Evolutionary conservation across 305 asterid species (phyloP).

Genomic region (Solanum hybrid): DNA sequence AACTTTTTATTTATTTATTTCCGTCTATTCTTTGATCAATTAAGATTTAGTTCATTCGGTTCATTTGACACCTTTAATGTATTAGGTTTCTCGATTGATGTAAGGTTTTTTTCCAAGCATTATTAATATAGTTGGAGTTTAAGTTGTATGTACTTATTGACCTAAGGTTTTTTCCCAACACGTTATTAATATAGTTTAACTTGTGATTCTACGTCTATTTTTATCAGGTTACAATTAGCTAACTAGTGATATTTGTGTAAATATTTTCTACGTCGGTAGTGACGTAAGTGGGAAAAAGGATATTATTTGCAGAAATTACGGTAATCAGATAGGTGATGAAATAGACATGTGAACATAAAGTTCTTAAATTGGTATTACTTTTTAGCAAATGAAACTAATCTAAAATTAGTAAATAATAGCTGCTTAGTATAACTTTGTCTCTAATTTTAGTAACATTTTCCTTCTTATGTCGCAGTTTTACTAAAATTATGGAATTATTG

Average conservation of each 20-base stretch:
- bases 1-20: neutral
- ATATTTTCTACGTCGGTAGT: neutral
- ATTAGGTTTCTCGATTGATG: neutral
- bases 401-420: neutral
- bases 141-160: no score
- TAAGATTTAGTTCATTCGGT: neutral
- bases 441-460: neutral
- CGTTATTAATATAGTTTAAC: no score
- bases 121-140: no score
- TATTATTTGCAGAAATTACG: neutral
- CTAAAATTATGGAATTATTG: neutral
- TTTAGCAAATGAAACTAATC: neutral
- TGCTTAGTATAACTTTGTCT: neutral
- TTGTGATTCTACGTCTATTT: no score
- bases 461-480: neutral
- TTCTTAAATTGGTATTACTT: neutral
- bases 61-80: neutral
- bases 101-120: no score
- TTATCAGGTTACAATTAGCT: neutral
- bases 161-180: no score
- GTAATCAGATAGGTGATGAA: neutral
- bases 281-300: neutral
- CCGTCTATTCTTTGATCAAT: neutral
- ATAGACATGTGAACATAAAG: neutral
- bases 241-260: neutral